Evolutionary conservation across 345 rosid genomes (phyloP).

Genomic region (Durio zibethinus): DNA sequence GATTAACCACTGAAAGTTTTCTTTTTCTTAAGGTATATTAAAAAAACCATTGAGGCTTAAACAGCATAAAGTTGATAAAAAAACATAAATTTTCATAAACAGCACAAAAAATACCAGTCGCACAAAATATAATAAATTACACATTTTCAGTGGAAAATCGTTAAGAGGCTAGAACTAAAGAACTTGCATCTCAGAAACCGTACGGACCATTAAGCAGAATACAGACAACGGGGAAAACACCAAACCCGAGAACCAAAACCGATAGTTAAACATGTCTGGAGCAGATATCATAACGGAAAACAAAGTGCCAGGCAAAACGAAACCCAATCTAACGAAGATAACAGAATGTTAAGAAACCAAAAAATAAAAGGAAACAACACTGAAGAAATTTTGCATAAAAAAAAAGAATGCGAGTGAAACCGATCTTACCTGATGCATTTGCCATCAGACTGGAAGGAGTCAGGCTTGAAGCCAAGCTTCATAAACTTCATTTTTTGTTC

Average conservation of each 20-base stretch:
- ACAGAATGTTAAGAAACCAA: not conserved
- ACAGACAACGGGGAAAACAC: not conserved
- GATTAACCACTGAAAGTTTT: conserved; percentile 4
- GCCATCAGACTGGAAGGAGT: conserved; percentile 73
- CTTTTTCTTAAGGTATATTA: not conserved
- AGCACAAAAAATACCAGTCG: not conserved
- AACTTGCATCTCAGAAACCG: not conserved
- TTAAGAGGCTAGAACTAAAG: not conserved
- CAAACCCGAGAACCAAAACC: not conserved
- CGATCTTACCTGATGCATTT: conserved; percentile 54
- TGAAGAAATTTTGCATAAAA: not conserved
- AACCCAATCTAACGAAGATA: not conserved
- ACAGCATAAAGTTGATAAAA: not conserved
- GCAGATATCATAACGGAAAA: not conserved
- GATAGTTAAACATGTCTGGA: not conserved
- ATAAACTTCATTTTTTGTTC: conserved; percentile 72
- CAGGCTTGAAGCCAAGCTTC: conserved; percentile 96
- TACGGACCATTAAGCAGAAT: not conserved
- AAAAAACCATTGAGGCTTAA: not conserved
- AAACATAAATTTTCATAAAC: not conserved
- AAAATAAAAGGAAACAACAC: not conserved
- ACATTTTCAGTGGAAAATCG: not conserved
- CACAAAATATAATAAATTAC: not conserved
- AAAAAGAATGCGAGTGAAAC: conserved; percentile 9
- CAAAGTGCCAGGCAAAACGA: not conserved